Percentiles rank a stretch among this genome's conserved stretches.
Evolutionary conservation across 495 filamentous ascomycete species (phyloP).

Genomic region (Pyronema omphalodes): DNA sequence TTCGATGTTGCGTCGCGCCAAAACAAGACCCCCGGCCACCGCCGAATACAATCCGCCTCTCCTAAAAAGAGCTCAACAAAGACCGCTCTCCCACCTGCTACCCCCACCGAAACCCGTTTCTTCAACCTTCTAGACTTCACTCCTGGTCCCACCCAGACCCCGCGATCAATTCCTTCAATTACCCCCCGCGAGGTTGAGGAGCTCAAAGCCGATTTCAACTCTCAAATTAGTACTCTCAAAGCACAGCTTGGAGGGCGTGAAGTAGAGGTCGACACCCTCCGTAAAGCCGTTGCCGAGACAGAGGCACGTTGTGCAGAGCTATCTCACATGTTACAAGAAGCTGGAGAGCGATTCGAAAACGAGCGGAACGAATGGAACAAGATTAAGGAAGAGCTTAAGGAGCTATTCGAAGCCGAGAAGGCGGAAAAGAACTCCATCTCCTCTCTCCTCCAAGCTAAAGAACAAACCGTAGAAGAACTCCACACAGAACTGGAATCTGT

Average conservation of each 20-base stretch:
- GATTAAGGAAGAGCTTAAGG: conserved; percentile 66
- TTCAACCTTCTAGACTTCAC: conserved; percentile 78
- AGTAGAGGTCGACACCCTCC: conserved; percentile 68
- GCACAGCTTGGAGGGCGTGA: conserved; percentile 81
- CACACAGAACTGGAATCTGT: conserved; percentile 54
- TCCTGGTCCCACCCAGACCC: conserved; percentile 72
- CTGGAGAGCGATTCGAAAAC: conserved; percentile 49
- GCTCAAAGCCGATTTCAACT: conserved; percentile 71
- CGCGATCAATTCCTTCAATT: conserved; percentile 74
- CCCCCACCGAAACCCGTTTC: conserved; percentile 32
- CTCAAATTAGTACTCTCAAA: conserved; percentile 75
- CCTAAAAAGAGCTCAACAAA: conserved; percentile 28
- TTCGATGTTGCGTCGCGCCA: conserved; percentile 34
- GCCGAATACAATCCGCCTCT: conserved; percentile 15
- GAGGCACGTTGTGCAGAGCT: conserved; percentile 31
- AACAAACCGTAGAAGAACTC: conserved; percentile 33
- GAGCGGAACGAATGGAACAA: conserved; percentile 72
- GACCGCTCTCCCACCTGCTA: conserved; percentile 24
- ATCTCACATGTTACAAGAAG: conserved; percentile 21
- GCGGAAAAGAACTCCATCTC: conserved; percentile 66
- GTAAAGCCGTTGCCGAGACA: conserved; percentile 68
- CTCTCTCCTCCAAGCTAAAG: conserved; percentile 56
- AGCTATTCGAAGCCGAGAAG: conserved; percentile 35
- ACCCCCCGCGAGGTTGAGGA: conserved; percentile 84
- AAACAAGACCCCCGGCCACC: conserved; percentile 19